These are phyloP conservation scores for Sphagnurus paluster DNA, from an alignment of 1,284 basidiomycete genomes.

Conservation along the genomic window DNA sequence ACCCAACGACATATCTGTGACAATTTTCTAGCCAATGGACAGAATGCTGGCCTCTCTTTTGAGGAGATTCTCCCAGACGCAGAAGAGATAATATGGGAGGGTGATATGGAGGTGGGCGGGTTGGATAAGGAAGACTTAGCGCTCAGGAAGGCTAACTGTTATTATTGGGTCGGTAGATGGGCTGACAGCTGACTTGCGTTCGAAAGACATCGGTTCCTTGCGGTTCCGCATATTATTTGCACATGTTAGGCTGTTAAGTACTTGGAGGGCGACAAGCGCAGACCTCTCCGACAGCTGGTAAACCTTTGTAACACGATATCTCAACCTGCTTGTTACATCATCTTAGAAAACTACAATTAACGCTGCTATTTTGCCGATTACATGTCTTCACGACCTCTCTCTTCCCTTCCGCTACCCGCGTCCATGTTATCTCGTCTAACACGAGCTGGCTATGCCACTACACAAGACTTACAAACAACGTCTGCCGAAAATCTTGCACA, in stretches of 20 bases:
- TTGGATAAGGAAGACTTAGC: slow-evolving; percentile 49
- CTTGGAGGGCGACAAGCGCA: no score
- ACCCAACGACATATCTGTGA: slow-evolving; percentile 55
- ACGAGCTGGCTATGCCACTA: slow-evolving; percentile 50
- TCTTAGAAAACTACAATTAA: no score
- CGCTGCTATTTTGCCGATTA: slow-evolving; percentile 15
- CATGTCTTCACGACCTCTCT: slow-evolving; percentile 39
- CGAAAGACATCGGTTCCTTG: no score
- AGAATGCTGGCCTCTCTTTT: slow-evolving; percentile 44
- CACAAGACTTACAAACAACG: slow-evolving; percentile 41
- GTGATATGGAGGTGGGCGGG: slow-evolving; percentile 43
- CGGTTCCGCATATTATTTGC: no score
- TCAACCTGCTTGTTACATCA: no score
- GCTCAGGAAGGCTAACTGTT: slow-evolving; percentile 55
- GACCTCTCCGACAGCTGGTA: no score
- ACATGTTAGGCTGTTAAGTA: no score
- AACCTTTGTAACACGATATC: no score
- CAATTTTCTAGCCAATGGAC: slow-evolving; percentile 48
- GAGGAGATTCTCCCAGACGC: slow-evolving; percentile 39
- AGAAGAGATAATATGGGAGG: slow-evolving; percentile 46
- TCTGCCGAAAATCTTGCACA: slow-evolving; percentile 40
- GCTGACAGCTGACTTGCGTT: not conserved
- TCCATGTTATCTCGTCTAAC: slow-evolving; percentile 42
- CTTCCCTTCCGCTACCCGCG: slow-evolving; percentile 38
- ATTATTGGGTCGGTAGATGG: slow-evolving; percentile 62